Conservation (phyloP, 2,329 filamentous ascomycete genomes). For the Orbilia brochopaga region DNA sequence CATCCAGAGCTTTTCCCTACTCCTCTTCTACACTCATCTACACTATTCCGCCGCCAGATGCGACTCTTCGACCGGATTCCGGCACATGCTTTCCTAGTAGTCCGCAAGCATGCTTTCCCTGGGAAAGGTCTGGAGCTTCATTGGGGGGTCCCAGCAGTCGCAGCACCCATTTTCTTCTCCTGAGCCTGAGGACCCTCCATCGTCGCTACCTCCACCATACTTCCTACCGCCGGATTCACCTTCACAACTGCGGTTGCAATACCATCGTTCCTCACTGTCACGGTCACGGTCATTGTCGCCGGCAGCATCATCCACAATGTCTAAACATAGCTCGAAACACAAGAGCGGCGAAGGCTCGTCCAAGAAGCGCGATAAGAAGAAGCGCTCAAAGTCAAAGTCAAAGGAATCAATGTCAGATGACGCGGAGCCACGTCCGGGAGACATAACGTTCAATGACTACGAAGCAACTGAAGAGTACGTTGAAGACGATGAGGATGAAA, state of each 20-base stretch:
- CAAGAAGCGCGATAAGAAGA: slow-evolving; percentile 1
- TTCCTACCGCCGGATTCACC: too few relatives aligned
- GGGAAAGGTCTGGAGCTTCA: slow-evolving; percentile 13
- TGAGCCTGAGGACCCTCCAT: background rate
- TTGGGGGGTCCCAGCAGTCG: slow-evolving; percentile 5
- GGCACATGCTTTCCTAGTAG: background rate
- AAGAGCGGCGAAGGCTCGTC: background rate
- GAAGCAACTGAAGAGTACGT: background rate
- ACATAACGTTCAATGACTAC: background rate
- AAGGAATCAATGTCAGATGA: background rate
- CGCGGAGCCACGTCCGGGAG: too few relatives aligned
- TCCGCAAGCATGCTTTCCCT: background rate
- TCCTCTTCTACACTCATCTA: background rate
- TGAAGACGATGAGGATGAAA: background rate
- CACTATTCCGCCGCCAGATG: background rate
- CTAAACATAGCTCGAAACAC: background rate
- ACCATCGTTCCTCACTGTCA: background rate
- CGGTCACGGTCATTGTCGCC: background rate
- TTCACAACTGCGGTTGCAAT: too few relatives aligned
- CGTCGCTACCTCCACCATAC: background rate
- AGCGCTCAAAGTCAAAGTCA: background rate
- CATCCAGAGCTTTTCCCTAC: background rate
- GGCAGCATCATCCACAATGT: background rate
- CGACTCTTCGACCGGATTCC: background rate
- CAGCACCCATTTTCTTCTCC: background rate